Percentiles rank a stretch among this genome's conserved stretches.
phyloP scores from a whole-genome alignment of 257 asterid species.

The Paraleonurus japonicus region DNA sequence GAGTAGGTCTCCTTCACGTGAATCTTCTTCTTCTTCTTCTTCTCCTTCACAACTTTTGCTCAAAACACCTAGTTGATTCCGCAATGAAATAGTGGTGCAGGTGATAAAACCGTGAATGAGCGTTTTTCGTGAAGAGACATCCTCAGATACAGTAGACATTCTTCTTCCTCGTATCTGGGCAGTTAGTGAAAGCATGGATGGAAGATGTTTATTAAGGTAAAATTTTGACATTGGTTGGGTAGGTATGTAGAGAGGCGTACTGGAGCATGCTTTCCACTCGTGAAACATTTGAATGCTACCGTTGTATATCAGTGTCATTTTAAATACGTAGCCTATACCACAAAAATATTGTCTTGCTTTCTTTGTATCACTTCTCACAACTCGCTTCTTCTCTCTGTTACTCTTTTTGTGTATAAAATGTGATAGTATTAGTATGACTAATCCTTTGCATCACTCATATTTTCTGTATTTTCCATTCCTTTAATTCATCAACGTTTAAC shows the following conservation, averaged over 20 bases:
- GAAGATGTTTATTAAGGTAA: conserved; percentile 30
- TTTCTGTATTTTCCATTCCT: background rate
- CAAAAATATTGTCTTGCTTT: conserved; percentile 22
- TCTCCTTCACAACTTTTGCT: background rate
- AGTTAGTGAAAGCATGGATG: conserved; percentile 8
- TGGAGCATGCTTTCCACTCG: conserved; percentile 7
- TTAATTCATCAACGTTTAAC: background rate
- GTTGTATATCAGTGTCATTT: conserved; percentile 22
- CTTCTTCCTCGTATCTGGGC: conserved; percentile 3
- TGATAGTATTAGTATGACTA: conserved; percentile 16
- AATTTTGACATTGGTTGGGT: conserved; percentile 15
- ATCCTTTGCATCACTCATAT: background rate
- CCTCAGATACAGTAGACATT: background rate
- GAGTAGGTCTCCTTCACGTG: background rate
- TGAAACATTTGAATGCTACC: conserved; percentile 20
- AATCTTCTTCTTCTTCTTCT: background rate
- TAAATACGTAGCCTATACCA: conserved; percentile 28
- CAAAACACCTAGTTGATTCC: conserved; percentile 18
- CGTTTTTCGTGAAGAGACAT: conserved; percentile 27
- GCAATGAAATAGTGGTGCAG: conserved; percentile 45
- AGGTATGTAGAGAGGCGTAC: conserved; percentile 4
- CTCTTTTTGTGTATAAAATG: conserved; percentile 22
- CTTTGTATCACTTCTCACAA: conserved; percentile 12
- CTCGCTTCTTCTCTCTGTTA: conserved; percentile 13
- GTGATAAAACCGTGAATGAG: conserved; percentile 43